Conservation (phyloP, 306 rosid species). For the Carpinus viminea region DNA sequence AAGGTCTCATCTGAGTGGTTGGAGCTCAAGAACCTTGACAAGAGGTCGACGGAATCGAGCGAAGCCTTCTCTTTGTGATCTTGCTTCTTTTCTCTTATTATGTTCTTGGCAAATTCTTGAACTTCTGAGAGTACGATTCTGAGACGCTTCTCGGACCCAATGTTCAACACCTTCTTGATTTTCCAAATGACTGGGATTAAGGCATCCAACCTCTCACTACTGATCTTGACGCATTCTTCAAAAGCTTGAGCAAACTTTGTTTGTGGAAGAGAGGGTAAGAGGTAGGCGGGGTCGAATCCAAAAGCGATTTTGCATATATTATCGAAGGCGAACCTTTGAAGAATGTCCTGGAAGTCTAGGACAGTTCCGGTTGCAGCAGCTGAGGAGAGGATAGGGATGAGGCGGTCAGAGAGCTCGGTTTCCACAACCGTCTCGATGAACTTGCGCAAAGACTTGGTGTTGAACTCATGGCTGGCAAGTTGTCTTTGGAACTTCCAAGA, state of each 20-base stretch:
- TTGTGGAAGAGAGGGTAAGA: constrained; percentile 49
- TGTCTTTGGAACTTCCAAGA: constrained; percentile 69
- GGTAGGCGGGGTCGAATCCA: constrained; percentile 64
- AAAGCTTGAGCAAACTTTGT: constrained; percentile 55
- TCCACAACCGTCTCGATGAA: constrained; percentile 66
- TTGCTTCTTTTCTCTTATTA: constrained; percentile 44
- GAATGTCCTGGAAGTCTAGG: constrained; percentile 57
- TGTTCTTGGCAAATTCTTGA: constrained; percentile 41
- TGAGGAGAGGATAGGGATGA: constrained; percentile 47
- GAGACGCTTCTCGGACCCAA: constrained; percentile 49
- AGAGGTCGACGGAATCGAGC: constrained; percentile 39
- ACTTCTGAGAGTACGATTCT: constrained; percentile 33
- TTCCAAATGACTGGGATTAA: constrained; percentile 43
- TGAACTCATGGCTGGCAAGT: constrained; percentile 55
- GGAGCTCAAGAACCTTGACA: constrained; percentile 53
- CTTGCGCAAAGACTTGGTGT: constrained; percentile 48
- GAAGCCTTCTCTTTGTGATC: constrained; percentile 33
- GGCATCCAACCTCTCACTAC: constrained; percentile 29
- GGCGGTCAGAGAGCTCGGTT: constrained; percentile 47
- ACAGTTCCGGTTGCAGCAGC: constrained; percentile 15
- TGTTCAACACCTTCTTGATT: constrained; percentile 27
- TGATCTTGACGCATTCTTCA: constrained; percentile 41
- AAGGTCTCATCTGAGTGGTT: constrained; percentile 56
- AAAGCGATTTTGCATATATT: constrained; percentile 65
- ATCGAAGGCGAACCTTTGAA: constrained; percentile 73